These are phyloP conservation scores for Peniophora sp. DNA, from an alignment of 1,284 basidiomycete genomes.

Conservation along the genomic window DNA sequence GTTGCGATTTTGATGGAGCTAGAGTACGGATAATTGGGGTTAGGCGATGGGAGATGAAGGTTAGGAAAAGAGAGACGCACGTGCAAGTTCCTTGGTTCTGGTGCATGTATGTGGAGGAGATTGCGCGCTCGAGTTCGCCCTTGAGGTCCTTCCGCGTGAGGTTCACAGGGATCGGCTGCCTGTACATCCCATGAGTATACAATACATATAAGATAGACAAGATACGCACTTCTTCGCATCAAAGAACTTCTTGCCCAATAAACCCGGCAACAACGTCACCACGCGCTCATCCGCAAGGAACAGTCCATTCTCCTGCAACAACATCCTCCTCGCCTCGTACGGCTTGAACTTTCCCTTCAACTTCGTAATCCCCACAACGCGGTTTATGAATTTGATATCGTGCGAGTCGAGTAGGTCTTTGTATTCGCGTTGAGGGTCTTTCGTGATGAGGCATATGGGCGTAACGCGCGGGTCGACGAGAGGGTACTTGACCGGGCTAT, in stretches of 20 bases:
- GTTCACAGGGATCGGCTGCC: conserved; percentile 90
- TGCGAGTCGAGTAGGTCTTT: conserved; percentile 82
- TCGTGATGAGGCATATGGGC: conserved; percentile 84
- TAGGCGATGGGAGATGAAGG: too few species aligned
- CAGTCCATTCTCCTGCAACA: conserved; percentile 85
- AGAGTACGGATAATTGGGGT: not conserved
- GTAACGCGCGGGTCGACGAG: conserved; percentile 75
- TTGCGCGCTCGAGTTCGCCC: conserved; percentile 82
- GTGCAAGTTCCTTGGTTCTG: conserved; percentile 89
- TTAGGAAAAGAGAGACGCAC: conserved; percentile 39
- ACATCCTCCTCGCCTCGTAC: conserved; percentile 80
- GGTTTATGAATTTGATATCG: conserved; percentile 80
- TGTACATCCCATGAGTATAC: conserved; percentile 23
- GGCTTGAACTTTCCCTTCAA: conserved; percentile 91
- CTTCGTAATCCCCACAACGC: conserved; percentile 90
- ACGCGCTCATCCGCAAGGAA: conserved; percentile 93
- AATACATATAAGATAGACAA: not conserved
- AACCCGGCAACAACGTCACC: conserved; percentile 77
- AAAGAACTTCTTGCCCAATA: conserved; percentile 90
- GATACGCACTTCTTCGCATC: conserved; percentile 82
- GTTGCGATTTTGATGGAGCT: conserved; percentile 85
- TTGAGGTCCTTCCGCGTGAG: conserved; percentile 84
- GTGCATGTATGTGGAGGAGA: conserved; percentile 90
- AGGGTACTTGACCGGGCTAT: conserved; percentile 74
- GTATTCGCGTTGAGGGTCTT: conserved; percentile 94